Base-by-base conservation (phyloP, 2,329 filamentous ascomycete genomes). In the Polytolypa hystricis region DNA sequence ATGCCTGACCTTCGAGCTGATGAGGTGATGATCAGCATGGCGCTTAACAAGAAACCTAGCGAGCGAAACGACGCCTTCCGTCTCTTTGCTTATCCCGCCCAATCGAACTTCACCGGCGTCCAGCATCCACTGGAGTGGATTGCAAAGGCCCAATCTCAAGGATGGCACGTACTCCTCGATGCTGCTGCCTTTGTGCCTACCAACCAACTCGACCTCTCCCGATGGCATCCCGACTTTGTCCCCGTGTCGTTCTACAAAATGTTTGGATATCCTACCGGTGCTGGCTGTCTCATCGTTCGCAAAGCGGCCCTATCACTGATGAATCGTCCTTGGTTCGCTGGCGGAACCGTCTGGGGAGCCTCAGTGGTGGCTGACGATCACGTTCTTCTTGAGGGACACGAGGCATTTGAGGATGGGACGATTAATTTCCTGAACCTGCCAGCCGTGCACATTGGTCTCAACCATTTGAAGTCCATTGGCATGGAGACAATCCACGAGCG, bases 31-130 rank as follows among this genome's bases (percentile, higher is more conserved):
- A 7, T 40, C 10, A 10, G 37, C 17, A 25, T 29, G 8, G 18
- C 32, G 2, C 35, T 39, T 8, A 8, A 18, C 10, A 30, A 15
- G 5, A 39, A 33, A 15, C 34, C 19, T 3, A 27, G 46, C n/a
- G 48, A 53, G 6, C 52, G 65, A 7, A 62, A 15, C 26, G 25
- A 27, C 15, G 8, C 18, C 37, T 23, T 20, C 15, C 40, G 64
- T 1, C 50, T 73, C 3, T 77, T 83, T 44, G 75, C 75, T 14
- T 82, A 77, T 51, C 77, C 79, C 3, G 78, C 73, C 0, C 79
- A 83, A 52, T 81, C 77, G 18, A 82, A 83, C 50, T 76, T 83
- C 66, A 78, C 74, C 29, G 79, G 79, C 5, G 65, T 73, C 14
- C 66, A 77, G 40, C 57, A 81, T 28, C 76, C 78, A 3, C 55